Evolutionary conservation across 345 rosid species (phyloP), one percentile per base, ranked within the genome.

Genomic region (Chamaenerion angustifolium): DNA sequence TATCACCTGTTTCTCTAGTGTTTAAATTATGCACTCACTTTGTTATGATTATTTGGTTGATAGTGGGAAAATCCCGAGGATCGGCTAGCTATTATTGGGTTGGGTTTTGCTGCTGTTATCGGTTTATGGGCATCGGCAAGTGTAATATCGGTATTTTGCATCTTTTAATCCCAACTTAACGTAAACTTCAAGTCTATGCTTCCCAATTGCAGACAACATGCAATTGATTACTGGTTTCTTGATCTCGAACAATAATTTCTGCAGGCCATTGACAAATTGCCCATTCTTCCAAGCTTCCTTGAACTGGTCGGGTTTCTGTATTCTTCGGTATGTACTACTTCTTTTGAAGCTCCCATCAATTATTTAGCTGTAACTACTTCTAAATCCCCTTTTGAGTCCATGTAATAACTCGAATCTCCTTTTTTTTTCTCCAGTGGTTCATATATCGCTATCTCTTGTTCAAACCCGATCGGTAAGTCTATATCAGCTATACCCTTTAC

Each of bases 51-150:
- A 25, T 10, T 57, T 31, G 46, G 11, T 55, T 9, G 46, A 58
- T 76, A 84, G 97, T 88, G 97, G 95, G 76, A 72, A 52, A 71
- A 65, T 0, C 52, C 95, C 52, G 95, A 90, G 81, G 98, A 86
- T 59, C 72, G 92, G 43, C 14, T 82, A 52, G 95, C 74, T 54
- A 63, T 90, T 43, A 51, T 78, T 23, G 96, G 98, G 49, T 71
- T 90, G 62, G 77, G 93, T 7, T 86, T 90, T 68, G 80, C 95
- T 17, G 81, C 70, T 3, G 49, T 83, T 48, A 88, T 68, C 17
- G 81, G 75, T 45, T 11, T 86, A 8, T 90, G 98, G 96, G 74
- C 92, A 13, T 80, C 98, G 31, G n/a, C 66, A 1, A 86, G 76
- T 49, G 68, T 90, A 40, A 43, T 80, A 57, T 55, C 83, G 73